A percentile compares a stretch with the other conserved stretches of the same genome.
Evolutionary conservation across 805 yeast species (phyloP).

Genomic region (Cyberlindnera euphorbiiphila): DNA sequence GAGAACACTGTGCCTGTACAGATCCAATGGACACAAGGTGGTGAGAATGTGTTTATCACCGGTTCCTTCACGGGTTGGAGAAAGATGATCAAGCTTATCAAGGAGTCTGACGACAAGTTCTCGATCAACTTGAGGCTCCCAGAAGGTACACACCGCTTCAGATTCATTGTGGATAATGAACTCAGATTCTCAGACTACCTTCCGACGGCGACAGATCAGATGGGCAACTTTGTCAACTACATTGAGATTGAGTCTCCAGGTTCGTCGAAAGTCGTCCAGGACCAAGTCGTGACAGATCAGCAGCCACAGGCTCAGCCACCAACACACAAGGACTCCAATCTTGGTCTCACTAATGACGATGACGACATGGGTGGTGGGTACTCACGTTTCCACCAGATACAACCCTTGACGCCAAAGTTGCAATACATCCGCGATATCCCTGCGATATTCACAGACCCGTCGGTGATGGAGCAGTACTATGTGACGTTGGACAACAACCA

Average conservation of each 20-base stretch:
- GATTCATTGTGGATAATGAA: constrained; percentile 93
- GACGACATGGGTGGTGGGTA: constrained; percentile 85
- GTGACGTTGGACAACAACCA: constrained; percentile 70
- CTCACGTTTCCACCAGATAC: constrained; percentile 68
- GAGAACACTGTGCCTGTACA: constrained; percentile 45
- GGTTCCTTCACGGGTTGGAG: constrained; percentile 99
- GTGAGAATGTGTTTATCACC: constrained; percentile 89
- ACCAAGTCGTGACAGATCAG: constrained; percentile 14
- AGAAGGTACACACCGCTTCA: constrained; percentile 87
- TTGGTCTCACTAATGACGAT: constrained; percentile 61
- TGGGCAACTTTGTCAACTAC: constrained; percentile 93
- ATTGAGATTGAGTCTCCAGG: constrained; percentile 56
- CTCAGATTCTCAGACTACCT: constrained; percentile 80
- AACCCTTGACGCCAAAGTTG: constrained; percentile 26
- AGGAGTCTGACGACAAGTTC: constrained; percentile 50
- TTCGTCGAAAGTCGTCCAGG: constrained; percentile 34
- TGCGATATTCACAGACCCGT: constrained; percentile 79
- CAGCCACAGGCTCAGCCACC: constrained; percentile 21
- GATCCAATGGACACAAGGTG: constrained; percentile 95
- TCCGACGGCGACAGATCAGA: constrained; percentile 96
- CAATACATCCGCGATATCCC: constrained; percentile 68
- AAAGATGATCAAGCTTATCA: constrained; percentile 85
- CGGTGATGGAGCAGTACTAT: constrained; percentile 84
- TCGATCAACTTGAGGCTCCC: constrained; percentile 74
- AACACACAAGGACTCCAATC: constrained; percentile 47